These are phyloP conservation scores for Ascochyta pisi DNA, from an alignment of 2,329 filamentous ascomycete genomes.

Conservation along the genomic window DNA sequence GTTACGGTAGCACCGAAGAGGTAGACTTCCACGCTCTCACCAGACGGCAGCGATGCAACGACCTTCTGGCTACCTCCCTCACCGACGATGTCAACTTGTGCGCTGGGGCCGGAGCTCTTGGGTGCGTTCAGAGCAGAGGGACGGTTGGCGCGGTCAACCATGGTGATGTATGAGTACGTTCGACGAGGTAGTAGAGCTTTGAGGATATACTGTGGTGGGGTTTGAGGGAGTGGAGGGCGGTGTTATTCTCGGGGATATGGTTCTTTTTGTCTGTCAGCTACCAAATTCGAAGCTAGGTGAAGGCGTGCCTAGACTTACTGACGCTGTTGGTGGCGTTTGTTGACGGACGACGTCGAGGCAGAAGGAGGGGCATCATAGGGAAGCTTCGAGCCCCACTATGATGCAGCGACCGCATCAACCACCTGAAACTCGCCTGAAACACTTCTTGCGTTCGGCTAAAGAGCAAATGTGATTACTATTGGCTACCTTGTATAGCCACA, in stretches of 20 bases:
- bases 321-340: constrained; percentile 22
- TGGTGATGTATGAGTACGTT: constrained; percentile 42
- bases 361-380: constrained; percentile 29
- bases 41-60: constrained; percentile 80
- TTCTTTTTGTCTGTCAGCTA: not conserved
- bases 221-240: not conserved
- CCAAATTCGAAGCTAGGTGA: constrained; percentile 2
- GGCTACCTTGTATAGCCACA: not conserved
- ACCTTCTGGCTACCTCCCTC: constrained; percentile 75
- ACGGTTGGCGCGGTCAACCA: constrained; percentile 87
- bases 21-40: constrained; percentile 84
- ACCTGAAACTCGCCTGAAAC: constrained; percentile 20
- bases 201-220: constrained; percentile 9
- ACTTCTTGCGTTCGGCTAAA: constrained; percentile 11
- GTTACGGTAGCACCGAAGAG: constrained; percentile 92
- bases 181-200: constrained; percentile 10
- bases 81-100: constrained; percentile 80
- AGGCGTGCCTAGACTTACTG: constrained; percentile 3
- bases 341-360: constrained; percentile 24
- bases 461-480: not conserved
- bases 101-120: constrained; percentile 68
- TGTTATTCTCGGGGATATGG: not conserved
- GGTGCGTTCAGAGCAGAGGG: constrained; percentile 68
- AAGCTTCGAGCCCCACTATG: constrained; percentile 32
- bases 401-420: constrained; percentile 17